Conservation (phyloP, 495 filamentous ascomycete genomes). For the Polyplosphaeria fusca region DNA sequence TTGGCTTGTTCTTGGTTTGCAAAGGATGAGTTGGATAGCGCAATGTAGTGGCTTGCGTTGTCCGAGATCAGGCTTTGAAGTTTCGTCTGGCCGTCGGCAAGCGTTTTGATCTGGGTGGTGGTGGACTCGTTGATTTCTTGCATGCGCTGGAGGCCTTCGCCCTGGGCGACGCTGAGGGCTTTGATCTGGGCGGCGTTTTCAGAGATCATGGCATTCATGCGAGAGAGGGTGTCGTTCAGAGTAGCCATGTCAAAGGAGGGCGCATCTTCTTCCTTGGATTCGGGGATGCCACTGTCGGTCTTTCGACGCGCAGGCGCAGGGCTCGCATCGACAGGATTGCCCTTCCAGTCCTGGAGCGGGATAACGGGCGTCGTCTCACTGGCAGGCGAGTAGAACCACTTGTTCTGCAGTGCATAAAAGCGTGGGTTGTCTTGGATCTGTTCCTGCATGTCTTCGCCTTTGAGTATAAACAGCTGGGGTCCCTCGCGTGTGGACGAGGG, state of each 20-base stretch:
- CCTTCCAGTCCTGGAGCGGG: conserved; percentile 19
- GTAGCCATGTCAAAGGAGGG: conserved; percentile 2
- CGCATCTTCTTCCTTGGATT: background rate
- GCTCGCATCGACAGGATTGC: conserved; percentile 1
- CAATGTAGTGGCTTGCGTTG: conserved; percentile 25
- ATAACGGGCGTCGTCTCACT: conserved; percentile 7
- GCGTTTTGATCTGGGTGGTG: conserved; percentile 27
- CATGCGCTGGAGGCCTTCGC: conserved; percentile 25
- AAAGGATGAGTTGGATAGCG: conserved; percentile 23
- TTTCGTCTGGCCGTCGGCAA: conserved; percentile 20
- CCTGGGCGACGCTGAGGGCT: conserved; percentile 22
- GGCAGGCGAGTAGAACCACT: conserved; percentile 22
- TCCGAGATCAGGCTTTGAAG: conserved; percentile 12
- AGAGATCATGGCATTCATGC: conserved; percentile 20
- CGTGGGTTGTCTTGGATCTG: conserved; percentile 26
- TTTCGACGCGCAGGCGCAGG: background rate
- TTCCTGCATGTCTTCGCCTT: conserved; percentile 26
- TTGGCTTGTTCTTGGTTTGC: conserved; percentile 13
- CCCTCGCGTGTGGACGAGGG: conserved; percentile 20
- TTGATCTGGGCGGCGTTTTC: conserved; percentile 20
- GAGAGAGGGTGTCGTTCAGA: background rate
- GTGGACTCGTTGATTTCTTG: conserved; percentile 30
- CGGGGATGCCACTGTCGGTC: background rate
- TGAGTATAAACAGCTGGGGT: conserved; percentile 30
- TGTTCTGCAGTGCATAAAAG: conserved; percentile 15